Conservation (phyloP, 306 rosid genomes). For the Oxytropis ochrocephala region DNA sequence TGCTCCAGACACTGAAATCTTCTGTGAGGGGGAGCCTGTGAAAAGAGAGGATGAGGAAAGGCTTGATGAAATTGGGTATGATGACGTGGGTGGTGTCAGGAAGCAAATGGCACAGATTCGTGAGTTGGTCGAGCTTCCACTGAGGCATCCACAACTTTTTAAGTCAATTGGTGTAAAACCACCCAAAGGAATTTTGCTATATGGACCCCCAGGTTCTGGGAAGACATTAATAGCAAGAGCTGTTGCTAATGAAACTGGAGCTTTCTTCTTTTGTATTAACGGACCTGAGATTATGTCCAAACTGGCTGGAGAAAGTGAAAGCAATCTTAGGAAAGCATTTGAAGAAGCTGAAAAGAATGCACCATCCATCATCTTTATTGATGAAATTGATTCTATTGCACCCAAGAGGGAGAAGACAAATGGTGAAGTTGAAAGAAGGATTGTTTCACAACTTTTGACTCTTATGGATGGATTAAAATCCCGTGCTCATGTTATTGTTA, state of each 20-base stretch:
- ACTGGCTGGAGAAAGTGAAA: constrained; percentile 68
- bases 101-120: constrained; percentile 75
- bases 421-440: constrained; percentile 66
- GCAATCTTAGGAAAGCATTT: constrained; percentile 62
- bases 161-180: constrained; percentile 71
- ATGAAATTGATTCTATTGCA: constrained; percentile 65
- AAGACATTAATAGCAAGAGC: constrained; percentile 60
- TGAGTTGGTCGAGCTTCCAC: constrained; percentile 60
- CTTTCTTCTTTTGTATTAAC: constrained; percentile 58
- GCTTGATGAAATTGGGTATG: constrained; percentile 60
- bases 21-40: constrained; percentile 58
- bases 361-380: constrained; percentile 64
- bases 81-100: constrained; percentile 67
- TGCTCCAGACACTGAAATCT: constrained; percentile 61
- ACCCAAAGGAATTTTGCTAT: constrained; percentile 63
- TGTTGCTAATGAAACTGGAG: constrained; percentile 67
- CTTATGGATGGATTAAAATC: constrained; percentile 66
- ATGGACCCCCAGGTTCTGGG: constrained; percentile 68
- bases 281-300: constrained; percentile 71
- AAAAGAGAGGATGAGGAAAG: constrained; percentile 63
- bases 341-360: constrained; percentile 72
- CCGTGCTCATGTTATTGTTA: constrained; percentile 58
- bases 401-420: constrained; percentile 64
- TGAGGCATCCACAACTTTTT: constrained; percentile 64
- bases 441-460: constrained; percentile 63